A percentile compares a stretch with the other conserved stretches of the same genome.
Evolutionary conservation across 192 early-diverging fungal genomes (phyloP).

Genomic region (Linnemannia hyalina): DNA sequence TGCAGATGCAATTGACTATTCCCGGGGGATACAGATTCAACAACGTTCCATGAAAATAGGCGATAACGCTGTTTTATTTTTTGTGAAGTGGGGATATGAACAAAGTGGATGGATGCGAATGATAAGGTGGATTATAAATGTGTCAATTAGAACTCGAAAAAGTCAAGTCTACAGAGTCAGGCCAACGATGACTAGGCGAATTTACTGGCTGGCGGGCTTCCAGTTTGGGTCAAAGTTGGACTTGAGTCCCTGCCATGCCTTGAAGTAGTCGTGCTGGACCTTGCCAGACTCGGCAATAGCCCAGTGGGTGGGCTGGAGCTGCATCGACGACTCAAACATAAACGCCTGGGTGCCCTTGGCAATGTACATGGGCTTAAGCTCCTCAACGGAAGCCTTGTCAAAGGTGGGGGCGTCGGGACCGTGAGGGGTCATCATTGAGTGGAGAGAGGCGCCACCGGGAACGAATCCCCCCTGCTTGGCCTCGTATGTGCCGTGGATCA

Average conservation of each 20-base stretch:
- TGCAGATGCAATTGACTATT: neutral
- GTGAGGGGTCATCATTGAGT: slow-evolving; percentile 91
- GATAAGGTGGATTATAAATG: neutral
- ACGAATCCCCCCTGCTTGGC: slow-evolving; percentile 92
- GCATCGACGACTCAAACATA: slow-evolving; percentile 94
- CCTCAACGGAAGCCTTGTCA: slow-evolving; percentile 75
- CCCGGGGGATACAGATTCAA: neutral
- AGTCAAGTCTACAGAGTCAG: neutral
- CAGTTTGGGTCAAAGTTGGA: slow-evolving; percentile 61
- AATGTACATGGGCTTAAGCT: slow-evolving; percentile 83
- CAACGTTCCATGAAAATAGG: neutral
- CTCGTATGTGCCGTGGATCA: slow-evolving; percentile 94
- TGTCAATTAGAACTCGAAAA: neutral
- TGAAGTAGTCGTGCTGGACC: slow-evolving; percentile 88
- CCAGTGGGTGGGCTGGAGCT: slow-evolving; percentile 87
- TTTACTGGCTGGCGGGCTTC: slow-evolving; percentile 32
- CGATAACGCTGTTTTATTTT: neutral
- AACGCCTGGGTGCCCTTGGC: slow-evolving; percentile 90
- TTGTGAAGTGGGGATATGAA: neutral
- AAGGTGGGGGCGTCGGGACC: slow-evolving; percentile 91
- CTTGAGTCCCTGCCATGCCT: slow-evolving; percentile 82
- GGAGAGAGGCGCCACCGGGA: slow-evolving; percentile 91
- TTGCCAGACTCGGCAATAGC: slow-evolving; percentile 78
- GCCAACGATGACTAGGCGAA: neutral
- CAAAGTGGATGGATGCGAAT: neutral